Conservation (phyloP, 257 asterid species). For the Agastache rugosa region DNA sequence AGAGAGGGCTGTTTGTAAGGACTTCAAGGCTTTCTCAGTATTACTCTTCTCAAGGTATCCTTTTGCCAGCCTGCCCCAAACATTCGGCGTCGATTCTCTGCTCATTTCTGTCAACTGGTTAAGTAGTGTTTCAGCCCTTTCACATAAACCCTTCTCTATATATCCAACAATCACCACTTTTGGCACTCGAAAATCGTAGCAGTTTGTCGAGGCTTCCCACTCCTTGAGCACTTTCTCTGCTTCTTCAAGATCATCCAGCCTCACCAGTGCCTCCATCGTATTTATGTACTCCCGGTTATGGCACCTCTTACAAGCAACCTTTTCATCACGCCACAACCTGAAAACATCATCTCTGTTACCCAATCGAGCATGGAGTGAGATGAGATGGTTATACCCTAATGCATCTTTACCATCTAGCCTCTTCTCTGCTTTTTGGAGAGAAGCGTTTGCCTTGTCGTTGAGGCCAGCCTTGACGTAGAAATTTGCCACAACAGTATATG, state of each 20-base stretch:
- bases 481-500: slow-evolving; percentile 71
- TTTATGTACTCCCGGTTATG: slow-evolving; percentile 68
- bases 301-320: slow-evolving; percentile 53
- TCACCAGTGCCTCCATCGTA: slow-evolving; percentile 68
- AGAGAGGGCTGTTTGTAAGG: slow-evolving; percentile 56
- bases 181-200: slow-evolving; percentile 72
- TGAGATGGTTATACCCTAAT: slow-evolving; percentile 66
- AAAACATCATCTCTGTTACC: slow-evolving; percentile 64
- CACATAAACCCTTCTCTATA: slow-evolving; percentile 53
- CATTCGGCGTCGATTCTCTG: slow-evolving; percentile 45
- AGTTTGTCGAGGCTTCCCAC: slow-evolving; percentile 81
- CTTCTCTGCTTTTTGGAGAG: slow-evolving; percentile 68
- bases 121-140: slow-evolving; percentile 69
- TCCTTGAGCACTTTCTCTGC: slow-evolving; percentile 66
- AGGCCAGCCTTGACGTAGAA: slow-evolving; percentile 64
- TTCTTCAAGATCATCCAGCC: slow-evolving; percentile 66
- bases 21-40: slow-evolving; percentile 52
- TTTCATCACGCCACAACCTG: slow-evolving; percentile 69
- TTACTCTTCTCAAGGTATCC: slow-evolving; percentile 64
- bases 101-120: slow-evolving; percentile 46
- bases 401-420: slow-evolving; percentile 59
- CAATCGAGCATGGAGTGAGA: slow-evolving; percentile 69
- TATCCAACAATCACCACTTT: slow-evolving; percentile 53
- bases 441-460: slow-evolving; percentile 53
- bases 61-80: slow-evolving; percentile 63